phyloP scores from a whole-genome alignment of 2,329 filamentous ascomycete genomes.

The Talaromyces sp. region DNA sequence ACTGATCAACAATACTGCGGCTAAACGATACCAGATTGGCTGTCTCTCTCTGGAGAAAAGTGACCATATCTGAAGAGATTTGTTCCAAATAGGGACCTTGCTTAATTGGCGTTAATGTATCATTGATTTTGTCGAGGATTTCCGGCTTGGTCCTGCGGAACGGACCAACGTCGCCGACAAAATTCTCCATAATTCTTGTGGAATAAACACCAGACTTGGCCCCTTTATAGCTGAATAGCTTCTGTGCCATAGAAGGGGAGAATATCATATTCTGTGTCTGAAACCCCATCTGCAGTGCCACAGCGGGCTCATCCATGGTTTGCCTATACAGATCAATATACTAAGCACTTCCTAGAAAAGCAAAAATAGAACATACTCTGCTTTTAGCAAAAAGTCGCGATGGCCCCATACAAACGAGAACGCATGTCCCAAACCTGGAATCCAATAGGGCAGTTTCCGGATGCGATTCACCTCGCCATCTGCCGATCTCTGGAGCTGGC shows the following conservation, averaged over 20 bases:
- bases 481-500: slow-evolving; percentile 16
- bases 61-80: slow-evolving; percentile 32
- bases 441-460: slow-evolving; percentile 52
- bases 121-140: slow-evolving; percentile 32
- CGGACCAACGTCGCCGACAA: slow-evolving; percentile 38
- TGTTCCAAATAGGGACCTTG: slow-evolving; percentile 42
- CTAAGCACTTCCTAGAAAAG: neutral
- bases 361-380: slow-evolving; percentile 28
- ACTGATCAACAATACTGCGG: slow-evolving; percentile 55
- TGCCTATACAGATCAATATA: slow-evolving; percentile 23
- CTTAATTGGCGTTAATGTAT: slow-evolving; percentile 38
- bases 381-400: slow-evolving; percentile 37
- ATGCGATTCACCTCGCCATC: slow-evolving; percentile 31
- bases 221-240: slow-evolving; percentile 29
- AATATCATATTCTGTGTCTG: slow-evolving; percentile 46
- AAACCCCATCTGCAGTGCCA: slow-evolving; percentile 46
- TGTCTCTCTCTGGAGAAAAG: slow-evolving; percentile 39
- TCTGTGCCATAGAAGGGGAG: slow-evolving; percentile 42
- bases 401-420: slow-evolving; percentile 43
- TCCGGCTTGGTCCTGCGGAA: slow-evolving; percentile 28
- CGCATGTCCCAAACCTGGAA: slow-evolving; percentile 53
- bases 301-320: slow-evolving; percentile 36
- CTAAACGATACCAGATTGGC: slow-evolving; percentile 56
- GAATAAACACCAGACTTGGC: slow-evolving; percentile 24
- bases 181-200: slow-evolving; percentile 31